Conservation (phyloP, 768 basidiomycete genomes). For the Filobasidium wieringae region DNA sequence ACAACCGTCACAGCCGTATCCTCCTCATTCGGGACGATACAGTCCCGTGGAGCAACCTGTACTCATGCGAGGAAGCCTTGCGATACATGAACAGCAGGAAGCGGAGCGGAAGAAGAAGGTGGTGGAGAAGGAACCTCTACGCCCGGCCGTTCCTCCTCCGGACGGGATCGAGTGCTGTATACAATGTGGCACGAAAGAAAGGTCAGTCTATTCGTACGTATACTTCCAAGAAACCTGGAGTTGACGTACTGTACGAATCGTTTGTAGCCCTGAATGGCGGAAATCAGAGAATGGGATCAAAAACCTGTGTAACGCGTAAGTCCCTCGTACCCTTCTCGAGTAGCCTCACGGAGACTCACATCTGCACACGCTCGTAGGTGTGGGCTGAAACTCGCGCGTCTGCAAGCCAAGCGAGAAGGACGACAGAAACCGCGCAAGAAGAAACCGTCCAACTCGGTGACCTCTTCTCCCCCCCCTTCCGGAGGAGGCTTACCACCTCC, state of each 20-base stretch:
- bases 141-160: conserved; percentile 33
- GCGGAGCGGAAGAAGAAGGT: conserved; percentile 7
- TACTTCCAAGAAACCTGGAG: no score
- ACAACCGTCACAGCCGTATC: no score
- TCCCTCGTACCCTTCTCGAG: not conserved
- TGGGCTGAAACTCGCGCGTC: conserved; percentile 32
- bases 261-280: conserved; percentile 31
- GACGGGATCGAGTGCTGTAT: conserved; percentile 29
- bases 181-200: conserved; percentile 28
- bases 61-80: not conserved
- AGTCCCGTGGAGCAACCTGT: not conserved
- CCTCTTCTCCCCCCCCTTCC: not conserved
- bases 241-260: not conserved
- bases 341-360: not conserved
- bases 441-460: not conserved
- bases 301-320: conserved; percentile 38
- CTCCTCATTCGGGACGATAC: not conserved
- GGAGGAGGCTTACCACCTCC: no score
- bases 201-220: not conserved
- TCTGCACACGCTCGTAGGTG: conserved; percentile 18
- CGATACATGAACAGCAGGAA: conserved; percentile 1
- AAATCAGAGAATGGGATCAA: conserved; percentile 34
- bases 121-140: conserved; percentile 1
- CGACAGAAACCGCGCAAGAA: conserved; percentile 34
- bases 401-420: conserved; percentile 34